Evolutionary conservation across 2,329 filamentous ascomycete species (phyloP), one percentile per base, ranked within the genome.

Genomic region (Claviceps spartinae): DNA sequence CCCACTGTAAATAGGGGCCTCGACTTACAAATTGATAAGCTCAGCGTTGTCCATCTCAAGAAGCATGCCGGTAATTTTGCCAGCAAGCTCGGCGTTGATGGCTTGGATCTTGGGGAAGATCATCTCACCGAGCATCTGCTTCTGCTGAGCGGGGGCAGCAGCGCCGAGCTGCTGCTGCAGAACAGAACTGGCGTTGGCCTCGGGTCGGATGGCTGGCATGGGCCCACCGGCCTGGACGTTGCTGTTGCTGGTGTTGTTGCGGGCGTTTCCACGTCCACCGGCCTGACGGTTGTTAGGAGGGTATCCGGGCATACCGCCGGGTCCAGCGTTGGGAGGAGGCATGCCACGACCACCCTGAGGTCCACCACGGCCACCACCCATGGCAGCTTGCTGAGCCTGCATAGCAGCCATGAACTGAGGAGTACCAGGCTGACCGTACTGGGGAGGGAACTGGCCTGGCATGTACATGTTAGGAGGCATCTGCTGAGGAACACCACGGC

Each of bases 11-110:
- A 22, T 34, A 22, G n/a, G 16, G 5, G 4, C 52, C 45, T 55
- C 34, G 58, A 87, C 90, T 87, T 85, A 95, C 88, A 98, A 81
- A 73, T 87, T 88, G 66, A 98, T 79, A 62, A 98, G 77, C 76
- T 98, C 93, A 53, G 78, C 69, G 73, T 97, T 97, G 64, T 97
- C 93, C 93, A 98, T 98, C 81, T 98, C 93, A 63, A 98, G 74
- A 63, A 98, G 85, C 93, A 98, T 98, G 73, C 93, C 93, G 56
- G 93, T 98, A 70, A 98, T 97, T 84, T 98, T 98, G 67, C 93
- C 93, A 57, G 93, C 93, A 64, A 98, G 79, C 63, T 96, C 90
- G 55, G 89, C 86, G 76, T 98, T 93, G 72, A 95, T 84, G 60
- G 81, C 82, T 70, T 90, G 83, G 65, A 98, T 97, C 85, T 97